Evolutionary conservation across 257 asterid genomes (phyloP), one percentile per base, ranked within the genome.

Genomic region (Craterostigma plantagineum): DNA sequence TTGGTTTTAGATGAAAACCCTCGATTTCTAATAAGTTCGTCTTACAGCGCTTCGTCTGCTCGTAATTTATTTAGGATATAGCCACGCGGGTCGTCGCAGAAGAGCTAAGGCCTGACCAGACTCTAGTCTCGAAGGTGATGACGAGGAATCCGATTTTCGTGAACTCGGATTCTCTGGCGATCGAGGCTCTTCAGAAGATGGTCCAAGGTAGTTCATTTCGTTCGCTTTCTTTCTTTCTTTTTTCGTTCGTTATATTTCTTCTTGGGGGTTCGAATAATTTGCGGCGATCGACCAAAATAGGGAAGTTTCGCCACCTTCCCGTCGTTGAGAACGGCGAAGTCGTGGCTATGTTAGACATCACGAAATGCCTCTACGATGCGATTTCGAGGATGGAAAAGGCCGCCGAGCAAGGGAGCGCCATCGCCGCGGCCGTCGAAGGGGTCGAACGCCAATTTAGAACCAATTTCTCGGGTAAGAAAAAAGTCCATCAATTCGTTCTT

Each of bases 291-390:
- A 23, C 6, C 30, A 23, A n/a, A n/a, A 23, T 38, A 87, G 95
- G 93, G 47, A 87, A 87, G 69, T 87, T 87, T 36, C 71, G 98
- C 27, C 98, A 87, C 65, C 95, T 82, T 56, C 95, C 95, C 51
- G 95, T 87, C 64, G 98, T 87, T 61, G 98, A 87, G 76, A 79
- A 82, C 67, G 92, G 95, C 55, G 98, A 87, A 72, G 95, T 87
- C 59, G 75, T 87, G 48, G 98, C 95, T 4, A 43, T 87, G 61
- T 50, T 87, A 63, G 98, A 87, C 64, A 79, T 87, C 43, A 82
- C 98, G 49, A 82, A 79, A 65, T 82, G 98, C 63, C 92, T 82
- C 42, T 87, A 76, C 72, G 95, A 87, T 68, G 93, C 98, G 37
- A 87, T 87, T 60, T 76, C 86, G 51, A 76, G 93, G 78, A 71